Evolutionary conservation across 306 rosid genomes (phyloP).

Genomic region (Astragalus membranaceus): DNA sequence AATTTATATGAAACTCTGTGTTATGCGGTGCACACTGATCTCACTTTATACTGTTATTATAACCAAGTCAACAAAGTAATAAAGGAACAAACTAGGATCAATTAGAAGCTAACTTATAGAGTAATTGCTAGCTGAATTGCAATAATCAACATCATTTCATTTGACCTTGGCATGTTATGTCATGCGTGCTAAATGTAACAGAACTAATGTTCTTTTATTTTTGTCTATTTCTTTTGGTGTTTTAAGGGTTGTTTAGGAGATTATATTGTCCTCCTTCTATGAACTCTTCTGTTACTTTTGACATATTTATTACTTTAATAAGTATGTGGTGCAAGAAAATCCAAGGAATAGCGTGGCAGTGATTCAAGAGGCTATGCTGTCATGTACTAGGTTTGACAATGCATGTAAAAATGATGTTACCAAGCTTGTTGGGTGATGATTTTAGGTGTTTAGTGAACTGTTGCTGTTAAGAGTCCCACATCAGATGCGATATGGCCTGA

Average conservation of each 20-base stretch:
- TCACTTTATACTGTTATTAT: background rate
- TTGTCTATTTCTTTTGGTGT: background rate
- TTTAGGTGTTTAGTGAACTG: background rate
- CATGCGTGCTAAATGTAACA: background rate
- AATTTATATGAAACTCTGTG: background rate
- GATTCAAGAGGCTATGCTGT: background rate
- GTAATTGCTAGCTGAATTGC: background rate
- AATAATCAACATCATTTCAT: background rate
- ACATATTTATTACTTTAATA: background rate
- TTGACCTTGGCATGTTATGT: background rate
- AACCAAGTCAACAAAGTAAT: slow-evolving; percentile 4
- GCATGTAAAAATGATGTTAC: background rate
- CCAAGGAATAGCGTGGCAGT: background rate
- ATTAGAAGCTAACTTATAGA: background rate
- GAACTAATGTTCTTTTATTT: background rate
- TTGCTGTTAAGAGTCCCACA: background rate
- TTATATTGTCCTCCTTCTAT: no score
- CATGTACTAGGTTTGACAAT: background rate
- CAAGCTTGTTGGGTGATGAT: background rate
- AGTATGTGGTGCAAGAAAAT: background rate
- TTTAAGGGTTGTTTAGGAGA: no score
- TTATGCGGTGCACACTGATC: background rate
- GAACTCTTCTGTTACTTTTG: background rate
- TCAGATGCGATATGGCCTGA: no score
- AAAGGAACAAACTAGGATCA: background rate